Conservation (phyloP, 2,329 filamentous ascomycete genomes). For the Colletotrichum simmondsii region DNA sequence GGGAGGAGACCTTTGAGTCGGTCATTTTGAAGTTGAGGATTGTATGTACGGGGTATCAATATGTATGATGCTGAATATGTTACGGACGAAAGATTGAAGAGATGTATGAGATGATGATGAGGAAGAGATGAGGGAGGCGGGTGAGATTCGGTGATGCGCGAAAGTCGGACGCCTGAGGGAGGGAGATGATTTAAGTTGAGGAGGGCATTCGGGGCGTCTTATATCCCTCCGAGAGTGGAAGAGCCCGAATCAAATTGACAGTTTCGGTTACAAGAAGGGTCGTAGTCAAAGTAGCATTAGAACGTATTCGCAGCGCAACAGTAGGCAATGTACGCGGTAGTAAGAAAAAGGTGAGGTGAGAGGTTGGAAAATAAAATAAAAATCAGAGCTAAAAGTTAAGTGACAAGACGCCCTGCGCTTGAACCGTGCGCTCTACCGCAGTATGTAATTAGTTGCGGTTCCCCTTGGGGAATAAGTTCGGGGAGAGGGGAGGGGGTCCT, state of each 20-base stretch:
- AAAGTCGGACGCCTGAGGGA: not conserved
- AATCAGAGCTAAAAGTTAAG: not conserved
- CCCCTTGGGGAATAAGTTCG: not conserved
- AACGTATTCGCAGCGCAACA: not conserved
- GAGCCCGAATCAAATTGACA: not conserved
- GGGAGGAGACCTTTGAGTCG: slow-evolving; percentile 22
- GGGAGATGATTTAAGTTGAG: not conserved
- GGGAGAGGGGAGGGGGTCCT: not conserved
- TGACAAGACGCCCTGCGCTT: slow-evolving; percentile 16
- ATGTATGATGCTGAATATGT: not conserved
- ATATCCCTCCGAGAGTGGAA: slow-evolving; percentile 11
- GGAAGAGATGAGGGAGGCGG: not conserved
- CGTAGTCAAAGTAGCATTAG: slow-evolving; percentile 18
- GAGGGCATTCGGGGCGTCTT: slow-evolving; percentile 31
- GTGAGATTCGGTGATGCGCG: not conserved
- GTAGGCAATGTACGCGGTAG: too few relatives aligned
- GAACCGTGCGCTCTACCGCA: slow-evolving; percentile 13
- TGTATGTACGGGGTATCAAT: not conserved
- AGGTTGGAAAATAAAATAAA: not conserved
- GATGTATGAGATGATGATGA: not conserved
- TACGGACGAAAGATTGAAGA: not conserved
- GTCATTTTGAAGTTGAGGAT: slow-evolving; percentile 37
- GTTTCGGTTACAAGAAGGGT: not conserved
- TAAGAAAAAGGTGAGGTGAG: not conserved
- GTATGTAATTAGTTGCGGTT: not conserved